These are phyloP conservation scores for Pythium scleroteichum DNA, from an alignment of 352 stramenopile species.

Conservation along the genomic window DNA sequence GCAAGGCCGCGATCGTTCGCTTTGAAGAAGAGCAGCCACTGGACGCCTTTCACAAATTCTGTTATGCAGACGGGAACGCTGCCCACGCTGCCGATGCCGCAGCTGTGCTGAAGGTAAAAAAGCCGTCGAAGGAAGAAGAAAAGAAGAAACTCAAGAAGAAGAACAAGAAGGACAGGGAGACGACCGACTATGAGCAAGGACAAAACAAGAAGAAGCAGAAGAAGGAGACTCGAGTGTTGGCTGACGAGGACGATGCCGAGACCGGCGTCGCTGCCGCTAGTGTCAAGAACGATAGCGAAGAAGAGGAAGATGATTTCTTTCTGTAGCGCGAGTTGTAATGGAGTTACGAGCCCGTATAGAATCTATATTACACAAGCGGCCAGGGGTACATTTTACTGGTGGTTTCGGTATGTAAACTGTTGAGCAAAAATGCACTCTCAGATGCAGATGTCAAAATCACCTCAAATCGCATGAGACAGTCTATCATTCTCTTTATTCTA, in stretches of 20 bases:
- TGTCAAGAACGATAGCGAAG: constrained; percentile 37
- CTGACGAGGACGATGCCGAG: constrained; percentile 51
- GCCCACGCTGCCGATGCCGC: constrained; percentile 24
- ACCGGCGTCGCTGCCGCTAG: constrained; percentile 32
- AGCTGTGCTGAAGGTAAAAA: constrained; percentile 62
- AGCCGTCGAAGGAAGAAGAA: constrained; percentile 61
- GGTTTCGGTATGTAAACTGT: no score
- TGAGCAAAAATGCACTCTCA: no score
- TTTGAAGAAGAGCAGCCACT: constrained; percentile 59
- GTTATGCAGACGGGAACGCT: constrained; percentile 50
- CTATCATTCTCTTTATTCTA: no score
- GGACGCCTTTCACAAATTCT: constrained; percentile 77
- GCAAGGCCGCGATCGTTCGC: constrained; percentile 39
- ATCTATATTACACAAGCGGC: neutral
- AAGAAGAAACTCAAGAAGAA: constrained; percentile 57
- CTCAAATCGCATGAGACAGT: no score
- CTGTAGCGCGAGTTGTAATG: constrained; percentile 32
- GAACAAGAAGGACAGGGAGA: constrained; percentile 54
- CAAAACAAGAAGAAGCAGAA: constrained; percentile 47
- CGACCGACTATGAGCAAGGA: neutral
- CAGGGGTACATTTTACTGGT: no score
- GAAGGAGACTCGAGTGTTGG: constrained; percentile 40
- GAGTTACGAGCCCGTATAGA: constrained; percentile 3
- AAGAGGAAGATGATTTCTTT: constrained; percentile 73
- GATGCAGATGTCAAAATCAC: no score